Base-by-base conservation (phyloP, 257 asterid genomes). In the Lycium ferocissimum region DNA sequence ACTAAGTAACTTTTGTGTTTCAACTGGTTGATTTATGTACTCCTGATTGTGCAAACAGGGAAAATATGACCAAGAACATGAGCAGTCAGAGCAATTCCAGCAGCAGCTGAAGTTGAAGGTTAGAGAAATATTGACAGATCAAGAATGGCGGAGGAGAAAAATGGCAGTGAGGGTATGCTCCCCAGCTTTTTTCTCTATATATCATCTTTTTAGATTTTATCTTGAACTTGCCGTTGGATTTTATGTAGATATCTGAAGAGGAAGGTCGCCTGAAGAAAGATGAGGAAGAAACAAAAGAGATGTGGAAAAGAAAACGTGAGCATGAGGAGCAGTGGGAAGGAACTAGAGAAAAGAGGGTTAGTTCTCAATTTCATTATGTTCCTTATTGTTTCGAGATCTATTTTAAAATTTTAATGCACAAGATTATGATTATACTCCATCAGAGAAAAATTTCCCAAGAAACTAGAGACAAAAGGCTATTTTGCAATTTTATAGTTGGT, bases 321-420 rank as follows among this genome's bases (percentile, higher is more conserved):
- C 98, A 96, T 20, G 99, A 96, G 91, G 98, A 96, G 92, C 98
- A 94, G 88, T 96, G 99, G 99, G 99, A 96, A 91, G 99, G 99
- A 88, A 96, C 99, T 26, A 90, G 99, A 85, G 99, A 96, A 88
- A 65, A 93, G 62, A 90, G 99, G 95, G 99, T 96, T 81, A 87
- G 95, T 85, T 70, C 56, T 67, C 83, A 81, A 62, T 76, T 58
- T 22, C 65, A 58, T 58, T 58, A 58, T 58, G 65, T 58, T 17
- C 67, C 26, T 40, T 80, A 3, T 47, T 49, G 43, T 62, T n/a
- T 51, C 79, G 45, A 62, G 20, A 56, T 26, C 40, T 58, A 17
- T 35, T 61, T 57, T 26, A 12, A 1, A 47, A 62, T 38, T 38
- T 57, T 26, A 20, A 33, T 65, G 18, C 43, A 4, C 9, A 12